Base-by-base conservation (phyloP, 2,329 filamentous ascomycete genomes). In the Neurospora sp. region DNA sequence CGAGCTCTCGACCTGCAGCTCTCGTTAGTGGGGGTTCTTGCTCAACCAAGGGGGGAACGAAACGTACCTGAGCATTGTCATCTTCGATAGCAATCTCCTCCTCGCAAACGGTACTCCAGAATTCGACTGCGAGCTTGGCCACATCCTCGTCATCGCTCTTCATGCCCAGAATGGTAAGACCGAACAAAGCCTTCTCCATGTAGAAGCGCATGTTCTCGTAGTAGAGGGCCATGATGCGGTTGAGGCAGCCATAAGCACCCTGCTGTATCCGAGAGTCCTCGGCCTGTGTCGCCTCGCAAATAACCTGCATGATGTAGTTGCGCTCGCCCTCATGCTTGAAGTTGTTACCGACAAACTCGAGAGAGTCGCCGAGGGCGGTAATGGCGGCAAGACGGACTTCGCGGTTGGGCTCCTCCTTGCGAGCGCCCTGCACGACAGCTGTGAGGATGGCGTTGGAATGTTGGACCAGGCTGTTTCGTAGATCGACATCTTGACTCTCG, bases 201-300 rank as follows among this genome's bases (percentile, higher is more conserved):
- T 99, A 99, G 83, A 97, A 99, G 77, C 94, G 91, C 96, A 99
- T 99, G 84, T 97, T 96, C 78, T 99, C 96, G 81, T 99, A 99
- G 86, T 99, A 99, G 73, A 97, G 88, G 72, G 88, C 92, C 96
- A 99, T 99, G 81, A 99, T 98, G 78, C 96, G 90, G 87, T 99
- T 99, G 75, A 99, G 84, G 81, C 96, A 98, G 76, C 96, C 96
- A 80, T 97, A 99, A 62, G 96, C 93, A 72, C 93, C 94, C 80
- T 97, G 93, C 82, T 98, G 94, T 80, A 99, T 96, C 78, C 93
- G 89, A 71, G 87, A 88, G 81, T 99, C 96, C 1, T 91, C 86
- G 76, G 95, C 93, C 83, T 99, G 96, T 69, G 96, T 99, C 76
- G 96, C 96, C 85, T 99, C 96, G 83, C 96, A 99, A 77, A 99